Evolutionary conservation across 176 grass and related monocot species (phyloP), one percentile per base, ranked within the genome.

Genomic region (Areca catechu): DNA sequence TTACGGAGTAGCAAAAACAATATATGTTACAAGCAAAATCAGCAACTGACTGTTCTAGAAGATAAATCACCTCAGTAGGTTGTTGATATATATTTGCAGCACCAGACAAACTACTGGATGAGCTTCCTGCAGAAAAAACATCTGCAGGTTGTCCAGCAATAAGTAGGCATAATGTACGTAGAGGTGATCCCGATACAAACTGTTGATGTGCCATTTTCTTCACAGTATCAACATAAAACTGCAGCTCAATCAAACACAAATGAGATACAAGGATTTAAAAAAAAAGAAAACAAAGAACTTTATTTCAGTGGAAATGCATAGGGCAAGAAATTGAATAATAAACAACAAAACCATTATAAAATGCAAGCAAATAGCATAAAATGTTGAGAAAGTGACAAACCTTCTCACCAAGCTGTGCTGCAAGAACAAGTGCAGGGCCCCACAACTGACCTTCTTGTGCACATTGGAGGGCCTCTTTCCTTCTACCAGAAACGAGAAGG

Each of bases 61-160:
- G 18, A 54, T 18, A 54, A 80, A 61, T 60, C 74, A 98, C 93
- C 93, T 98, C 71, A 60, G 74, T 61, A 74, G 81, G 62, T 56
- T 98, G 87, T 72, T 71, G 81, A 48, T 24, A 15, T 43, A 76
- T 69, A 69, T 57, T 59, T 37, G 66, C 57, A 56, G 56, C 67
- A 73, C 65, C 74, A 71, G 88, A 80, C 51, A 56, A 64, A 49
- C 55, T 71, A 62, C 48, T 71, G 60, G 49, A 49, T 25, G 58
- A 59, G 61, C 61, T 83, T 18, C 85, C 66, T n/a, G 54, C 67
- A 76, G 72, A 85, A 77, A 98, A 98, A 57, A 98, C 84, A 76
- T 98, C 87, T 48, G 87, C 87, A 49, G 83, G 93, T 65, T 98
- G 83, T 60, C 93, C 87, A 73, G 93, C 93, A 70, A 98, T 98